Evolutionary conservation across 2,329 filamentous ascomycete species (phyloP), one percentile per base, ranked within the genome.

Genomic region (Chalara sp.): DNA sequence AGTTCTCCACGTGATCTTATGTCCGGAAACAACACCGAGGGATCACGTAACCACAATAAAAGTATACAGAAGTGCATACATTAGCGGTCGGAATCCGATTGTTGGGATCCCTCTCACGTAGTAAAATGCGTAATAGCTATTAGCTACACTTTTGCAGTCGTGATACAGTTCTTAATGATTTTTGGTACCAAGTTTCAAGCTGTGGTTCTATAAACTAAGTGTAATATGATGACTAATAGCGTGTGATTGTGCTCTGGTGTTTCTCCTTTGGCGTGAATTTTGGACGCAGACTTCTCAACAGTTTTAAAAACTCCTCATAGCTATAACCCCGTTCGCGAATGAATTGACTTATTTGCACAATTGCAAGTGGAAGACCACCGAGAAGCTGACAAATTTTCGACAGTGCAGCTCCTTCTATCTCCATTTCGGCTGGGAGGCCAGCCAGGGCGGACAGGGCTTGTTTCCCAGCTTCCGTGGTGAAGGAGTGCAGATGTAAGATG

Each of bases 341-440:
- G 44, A 65, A 66, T 8, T 61, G 59, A 30, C 59, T 56, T n/a
- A 65, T 63, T 49, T 67, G 63, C 11, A 41, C 54, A 8, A 67
- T 46, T 21, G 64, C 63, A 4, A 67, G 58, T 6, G 63, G 63
- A 5, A 65, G 53, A 11, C 63, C 62, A 6, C 63, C 62, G n/a
- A 64, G 53, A 32, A 52, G 33, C 6, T 54, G 45, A 8, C 48
- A 53, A 32, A 67, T 64, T 8, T 47, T 40, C 30, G 33, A 39
- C 30, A 53, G 28, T 31, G 30, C 44, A 32, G 56, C 58, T 41
- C 50, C 48, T 42, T 51, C 47, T 13, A 30, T 48, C 44, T 56
- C 58, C 30, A 45, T 35, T 32, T 49, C n/a, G 7, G 53, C 41
- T 3, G 40, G 13, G 32, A 52, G 50, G 32, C 52, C 49, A 11